Conservation (phyloP, 2,329 filamentous ascomycete genomes). For the Xylaria sp. region DNA sequence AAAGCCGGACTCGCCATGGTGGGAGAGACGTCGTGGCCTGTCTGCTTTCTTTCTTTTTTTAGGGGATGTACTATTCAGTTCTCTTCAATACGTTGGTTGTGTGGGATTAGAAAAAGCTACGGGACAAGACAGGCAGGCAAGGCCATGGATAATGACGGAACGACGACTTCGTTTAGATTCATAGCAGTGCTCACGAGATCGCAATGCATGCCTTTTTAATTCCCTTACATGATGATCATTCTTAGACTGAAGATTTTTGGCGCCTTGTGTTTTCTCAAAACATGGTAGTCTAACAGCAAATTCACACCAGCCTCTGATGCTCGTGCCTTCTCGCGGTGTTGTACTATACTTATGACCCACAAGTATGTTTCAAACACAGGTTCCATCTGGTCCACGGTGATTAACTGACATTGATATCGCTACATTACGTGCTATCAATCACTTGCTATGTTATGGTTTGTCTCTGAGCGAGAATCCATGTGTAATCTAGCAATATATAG, state of each 20-base stretch:
- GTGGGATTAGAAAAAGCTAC: background rate
- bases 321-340: background rate
- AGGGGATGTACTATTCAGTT: background rate
- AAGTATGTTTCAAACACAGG: no score
- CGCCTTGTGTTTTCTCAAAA: no score
- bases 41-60: conserved; percentile 13
- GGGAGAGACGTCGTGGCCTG: conserved; percentile 63
- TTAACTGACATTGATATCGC: no score
- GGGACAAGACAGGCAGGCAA: background rate
- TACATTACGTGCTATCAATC: background rate
- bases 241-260: no score
- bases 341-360: background rate
- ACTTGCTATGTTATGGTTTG: no score
- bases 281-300: no score
- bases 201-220: background rate
- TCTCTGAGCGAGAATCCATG: no score
- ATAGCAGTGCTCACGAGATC: background rate
- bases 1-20: conserved; percentile 45
- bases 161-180: background rate
- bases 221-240: no score
- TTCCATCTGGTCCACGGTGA: no score
- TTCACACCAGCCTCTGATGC: no score
- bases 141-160: background rate
- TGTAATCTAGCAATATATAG: no score
- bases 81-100: background rate